Conservation (phyloP, 768 basidiomycete species). For the Mycena belliarum region DNA sequence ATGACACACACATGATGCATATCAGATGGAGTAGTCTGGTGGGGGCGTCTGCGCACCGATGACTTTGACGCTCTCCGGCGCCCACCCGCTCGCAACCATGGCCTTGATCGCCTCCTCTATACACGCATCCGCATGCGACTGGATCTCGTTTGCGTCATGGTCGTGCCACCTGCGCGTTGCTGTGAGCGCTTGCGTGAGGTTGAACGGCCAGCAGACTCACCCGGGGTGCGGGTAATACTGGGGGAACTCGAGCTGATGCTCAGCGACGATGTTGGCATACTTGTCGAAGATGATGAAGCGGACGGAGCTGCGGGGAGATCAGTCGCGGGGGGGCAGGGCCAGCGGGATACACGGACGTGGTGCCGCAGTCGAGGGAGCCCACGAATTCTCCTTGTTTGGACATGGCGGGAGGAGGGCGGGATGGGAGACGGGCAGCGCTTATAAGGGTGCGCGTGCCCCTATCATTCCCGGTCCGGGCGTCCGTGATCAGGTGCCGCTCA, state of each 20-base stretch:
- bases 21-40: conserved; percentile 7
- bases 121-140: conserved; percentile 70
- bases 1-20: conserved; percentile 18
- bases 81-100: conserved; percentile 77
- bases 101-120: conserved; percentile 70
- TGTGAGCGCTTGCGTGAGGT: conserved; percentile 3
- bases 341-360: conserved; percentile 63
- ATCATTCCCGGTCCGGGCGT: not conserved
- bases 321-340: not conserved
- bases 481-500: conserved; percentile 8
- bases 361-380: conserved; percentile 92
- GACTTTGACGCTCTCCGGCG: conserved; percentile 80
- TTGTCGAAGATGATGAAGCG: conserved; percentile 91
- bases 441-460: not conserved
- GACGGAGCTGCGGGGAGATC: conserved; percentile 60
- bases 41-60: conserved; percentile 65
- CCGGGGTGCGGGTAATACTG: conserved; percentile 92
- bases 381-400: conserved; percentile 79
- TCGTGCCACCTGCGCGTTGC: conserved; percentile 80
- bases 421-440: not conserved
- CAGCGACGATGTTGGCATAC: conserved; percentile 82
- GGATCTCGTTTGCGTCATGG: conserved; percentile 86
- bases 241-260: conserved; percentile 90
- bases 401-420: conserved; percentile 17
- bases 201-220: conserved; percentile 37